Conservation (phyloP, 1,284 basidiomycete species). For the Pholiota adiposa region DNA sequence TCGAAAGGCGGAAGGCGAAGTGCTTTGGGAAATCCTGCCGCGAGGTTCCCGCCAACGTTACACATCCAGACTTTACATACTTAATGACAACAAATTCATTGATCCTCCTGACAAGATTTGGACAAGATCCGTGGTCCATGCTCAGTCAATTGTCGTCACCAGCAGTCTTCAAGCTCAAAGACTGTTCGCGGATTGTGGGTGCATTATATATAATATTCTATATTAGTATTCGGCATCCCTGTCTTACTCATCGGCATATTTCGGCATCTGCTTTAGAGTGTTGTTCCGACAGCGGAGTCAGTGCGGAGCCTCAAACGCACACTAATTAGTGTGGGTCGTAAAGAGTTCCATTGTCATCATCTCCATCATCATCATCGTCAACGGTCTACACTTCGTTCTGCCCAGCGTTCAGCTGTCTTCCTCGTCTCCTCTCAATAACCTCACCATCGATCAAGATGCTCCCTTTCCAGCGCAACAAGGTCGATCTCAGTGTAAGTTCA, state of each 20-base stretch:
- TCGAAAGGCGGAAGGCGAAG: too few species aligned
- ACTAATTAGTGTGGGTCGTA: constrained; percentile 21
- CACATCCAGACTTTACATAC: too few species aligned
- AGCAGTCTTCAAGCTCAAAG: too few species aligned
- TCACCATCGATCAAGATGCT: constrained; percentile 57
- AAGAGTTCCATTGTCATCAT: constrained; percentile 15
- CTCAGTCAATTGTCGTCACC: too few species aligned
- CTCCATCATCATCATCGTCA: constrained; percentile 25
- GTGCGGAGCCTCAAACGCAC: constrained; percentile 24
- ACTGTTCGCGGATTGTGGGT: too few species aligned
- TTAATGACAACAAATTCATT: too few species aligned
- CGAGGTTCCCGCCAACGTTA: too few species aligned
- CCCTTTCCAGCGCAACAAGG: constrained; percentile 85
- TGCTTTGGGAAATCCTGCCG: too few species aligned
- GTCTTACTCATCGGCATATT: neutral
- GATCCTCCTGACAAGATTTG: too few species aligned
- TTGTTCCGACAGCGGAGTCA: constrained; percentile 25
- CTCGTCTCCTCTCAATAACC: constrained; percentile 22
- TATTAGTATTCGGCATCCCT: too few species aligned
- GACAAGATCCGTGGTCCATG: too few species aligned
- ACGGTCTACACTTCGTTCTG: constrained; percentile 9
- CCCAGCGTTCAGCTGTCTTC: constrained; percentile 22
- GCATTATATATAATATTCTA: too few species aligned
- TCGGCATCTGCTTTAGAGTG: neutral
- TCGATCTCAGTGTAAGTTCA: constrained; percentile 80